Evolutionary conservation across 805 yeast species (phyloP).

Genomic region (Huiozyma naganishii): DNA sequence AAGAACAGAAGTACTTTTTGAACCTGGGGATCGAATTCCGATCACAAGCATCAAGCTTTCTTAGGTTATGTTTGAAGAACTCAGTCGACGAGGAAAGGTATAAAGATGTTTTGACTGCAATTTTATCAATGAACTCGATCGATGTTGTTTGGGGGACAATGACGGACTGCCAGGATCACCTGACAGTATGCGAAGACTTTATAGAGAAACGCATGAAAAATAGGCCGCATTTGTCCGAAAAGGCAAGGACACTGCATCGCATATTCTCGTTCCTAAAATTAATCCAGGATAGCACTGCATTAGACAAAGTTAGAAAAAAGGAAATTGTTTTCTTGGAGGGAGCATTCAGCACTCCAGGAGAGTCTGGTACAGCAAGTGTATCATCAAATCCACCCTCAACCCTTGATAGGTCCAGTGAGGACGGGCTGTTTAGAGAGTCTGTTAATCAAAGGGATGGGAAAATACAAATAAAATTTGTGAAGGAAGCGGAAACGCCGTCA

Average conservation of each 20-base stretch:
- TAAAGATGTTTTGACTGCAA: conserved; percentile 74
- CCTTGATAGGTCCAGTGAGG: conserved; percentile 1
- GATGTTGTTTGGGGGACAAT: conserved; percentile 87
- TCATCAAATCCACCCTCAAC: not conserved
- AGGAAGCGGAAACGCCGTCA: not conserved
- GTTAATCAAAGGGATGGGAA: conserved; percentile 37
- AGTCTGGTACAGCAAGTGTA: conserved; percentile 12
- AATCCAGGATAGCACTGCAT: conserved; percentile 61
- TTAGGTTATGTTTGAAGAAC: conserved; percentile 45
- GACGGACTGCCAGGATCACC: conserved; percentile 71
- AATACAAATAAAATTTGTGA: conserved; percentile 34
- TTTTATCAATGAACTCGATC: conserved; percentile 75
- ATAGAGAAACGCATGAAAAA: conserved; percentile 57
- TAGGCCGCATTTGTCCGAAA: conserved; percentile 57
- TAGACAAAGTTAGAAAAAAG: conserved; percentile 19
- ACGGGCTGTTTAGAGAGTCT: conserved; percentile 21
- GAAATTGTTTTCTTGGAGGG: conserved; percentile 21
- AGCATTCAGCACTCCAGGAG: conserved; percentile 38
- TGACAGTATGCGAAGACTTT: conserved; percentile 66
- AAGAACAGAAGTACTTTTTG: conserved; percentile 56
- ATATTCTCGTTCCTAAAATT: conserved; percentile 65
- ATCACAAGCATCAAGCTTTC: conserved; percentile 60
- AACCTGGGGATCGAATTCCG: conserved; percentile 66
- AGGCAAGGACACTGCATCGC: conserved; percentile 68
- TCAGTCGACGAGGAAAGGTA: conserved; percentile 53